Base-by-base conservation (phyloP, 1,284 basidiomycete genomes). In the Leucoagaricus sp. region DNA sequence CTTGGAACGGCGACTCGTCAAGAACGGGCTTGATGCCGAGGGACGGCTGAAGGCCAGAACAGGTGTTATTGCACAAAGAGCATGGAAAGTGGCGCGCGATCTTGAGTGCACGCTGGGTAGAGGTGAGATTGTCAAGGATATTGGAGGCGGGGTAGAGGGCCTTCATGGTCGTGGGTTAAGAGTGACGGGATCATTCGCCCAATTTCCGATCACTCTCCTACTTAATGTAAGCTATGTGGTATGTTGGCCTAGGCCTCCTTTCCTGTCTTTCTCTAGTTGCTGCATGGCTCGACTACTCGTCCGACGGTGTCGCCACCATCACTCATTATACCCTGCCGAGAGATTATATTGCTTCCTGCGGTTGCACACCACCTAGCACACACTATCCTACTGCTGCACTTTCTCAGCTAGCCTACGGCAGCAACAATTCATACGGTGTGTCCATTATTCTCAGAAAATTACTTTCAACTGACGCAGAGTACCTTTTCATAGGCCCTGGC, bases 331-430 rank as follows among this genome's bases (percentile, higher is more conserved):
- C 70, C 33, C 73, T 87, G n/a, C 84, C 85, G 36, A 65, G 68
- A 33, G 79, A 81, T 55, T 87, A 79, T 63, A 78, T 79, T 47
- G 77, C 78, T 4, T 63, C 77, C 10, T 80, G 78, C 63, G 89
- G 89, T 54, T 92, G 90, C 66, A 85, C 82, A 1, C 78, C 78
- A 8, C 74, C 76, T 42, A 89, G 87, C 65, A 89, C 87, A 26
- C 75, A 85, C 64, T 89, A 85, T 64, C 89, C 89, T 2, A 91
- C 89, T 1, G 89, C 85, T 17, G 90, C 90, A 7, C 70, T 92
- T 61, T 88, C 78, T 58, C 85, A 90, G 64, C 84, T 87, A 77
- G 89, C 89, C 1, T 92, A 80, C 63, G 90, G 89, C 0, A 88
- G 85, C 65, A 85, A 81, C 60, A 77, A 73, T n/a, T 78, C 80